Conservation (phyloP, 768 basidiomycete species). For the Rhodotorula graminis region DNA sequence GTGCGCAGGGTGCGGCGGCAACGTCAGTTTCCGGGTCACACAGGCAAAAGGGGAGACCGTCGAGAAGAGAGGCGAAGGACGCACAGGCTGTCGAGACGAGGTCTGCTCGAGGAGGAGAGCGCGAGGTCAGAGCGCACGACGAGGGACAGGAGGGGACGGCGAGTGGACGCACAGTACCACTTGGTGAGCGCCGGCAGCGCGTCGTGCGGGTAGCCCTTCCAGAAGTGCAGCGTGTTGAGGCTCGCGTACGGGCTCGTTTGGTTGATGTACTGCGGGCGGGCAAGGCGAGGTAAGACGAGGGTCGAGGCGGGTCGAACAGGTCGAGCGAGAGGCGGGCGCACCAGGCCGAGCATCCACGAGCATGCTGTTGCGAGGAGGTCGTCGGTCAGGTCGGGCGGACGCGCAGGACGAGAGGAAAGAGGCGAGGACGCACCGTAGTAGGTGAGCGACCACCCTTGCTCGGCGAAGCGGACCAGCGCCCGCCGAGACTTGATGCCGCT, state of each 20-base stretch:
- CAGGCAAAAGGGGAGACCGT: too few relatives aligned
- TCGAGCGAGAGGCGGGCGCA: constrained; percentile 49
- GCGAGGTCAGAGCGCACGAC: too few relatives aligned
- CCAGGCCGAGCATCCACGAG: constrained; percentile 74
- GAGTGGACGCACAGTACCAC: constrained; percentile 49
- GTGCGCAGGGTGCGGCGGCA: constrained; percentile 62
- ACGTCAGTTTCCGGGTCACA: constrained; percentile 55
- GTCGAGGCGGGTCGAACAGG: constrained; percentile 40
- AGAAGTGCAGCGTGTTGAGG: constrained; percentile 63
- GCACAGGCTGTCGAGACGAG: constrained; percentile 40
- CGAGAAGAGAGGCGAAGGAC: neutral
- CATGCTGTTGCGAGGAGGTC: constrained; percentile 31
- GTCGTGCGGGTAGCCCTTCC: constrained; percentile 75
- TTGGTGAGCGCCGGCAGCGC: constrained; percentile 76
- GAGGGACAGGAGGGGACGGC: too few relatives aligned
- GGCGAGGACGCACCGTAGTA: constrained; percentile 58
- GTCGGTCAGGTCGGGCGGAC: neutral
- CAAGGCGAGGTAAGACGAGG: neutral
- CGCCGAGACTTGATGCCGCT: constrained; percentile 57
- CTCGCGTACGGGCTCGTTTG: constrained; percentile 62
- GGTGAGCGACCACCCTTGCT: constrained; percentile 84
- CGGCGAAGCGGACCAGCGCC: constrained; percentile 71
- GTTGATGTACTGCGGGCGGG: constrained; percentile 66
- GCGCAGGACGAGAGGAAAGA: neutral
- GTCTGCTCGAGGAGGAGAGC: too few relatives aligned